Percentiles rank a stretch among this genome's conserved stretches.
Conservation (phyloP, 2,329 filamentous ascomycete species). For the Fusarium dlaminii region DNA sequence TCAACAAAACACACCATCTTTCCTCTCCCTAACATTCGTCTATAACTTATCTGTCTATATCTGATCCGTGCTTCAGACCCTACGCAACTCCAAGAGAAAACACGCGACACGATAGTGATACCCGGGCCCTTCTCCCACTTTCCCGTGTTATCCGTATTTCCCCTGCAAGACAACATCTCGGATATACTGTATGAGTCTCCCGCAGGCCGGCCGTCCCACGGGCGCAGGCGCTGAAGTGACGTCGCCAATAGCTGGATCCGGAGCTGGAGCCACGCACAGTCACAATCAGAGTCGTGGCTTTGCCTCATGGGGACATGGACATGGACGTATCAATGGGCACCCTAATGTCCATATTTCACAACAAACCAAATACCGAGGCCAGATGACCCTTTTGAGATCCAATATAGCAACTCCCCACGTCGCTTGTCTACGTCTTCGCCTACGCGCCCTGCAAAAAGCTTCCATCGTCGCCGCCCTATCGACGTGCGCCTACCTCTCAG, state of each 20-base stretch:
- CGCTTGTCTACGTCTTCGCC: conserved; percentile 31
- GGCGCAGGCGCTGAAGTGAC: conserved; percentile 39
- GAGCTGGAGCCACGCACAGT: conserved; percentile 16
- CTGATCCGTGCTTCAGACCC: neutral
- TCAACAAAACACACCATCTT: conserved; percentile 16
- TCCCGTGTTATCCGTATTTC: conserved; percentile 24
- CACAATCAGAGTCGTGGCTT: conserved; percentile 26
- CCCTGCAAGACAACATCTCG: conserved; percentile 28
- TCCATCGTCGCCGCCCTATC: conserved; percentile 40
- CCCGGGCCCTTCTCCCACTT: conserved; percentile 21
- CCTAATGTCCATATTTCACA: conserved; percentile 35
- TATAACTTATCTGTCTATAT: neutral
- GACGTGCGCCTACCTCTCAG: conserved; percentile 39
- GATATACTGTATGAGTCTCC: conserved; percentile 46
- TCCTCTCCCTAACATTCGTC: neutral
- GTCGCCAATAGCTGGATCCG: conserved; percentile 34
- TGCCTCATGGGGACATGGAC: conserved; percentile 36
- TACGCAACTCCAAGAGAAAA: neutral
- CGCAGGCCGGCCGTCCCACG: conserved; percentile 45
- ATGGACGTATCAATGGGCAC: conserved; percentile 2
- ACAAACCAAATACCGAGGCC: conserved; percentile 33
- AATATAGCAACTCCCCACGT: conserved; percentile 30
- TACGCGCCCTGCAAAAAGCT: conserved; percentile 36
- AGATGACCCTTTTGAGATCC: conserved; percentile 38
- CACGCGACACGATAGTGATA: conserved; percentile 1